Evolutionary conservation across 2,329 filamentous ascomycete species (phyloP), one percentile per base, ranked within the genome.

Genomic region (Lanzia echinophila): DNA sequence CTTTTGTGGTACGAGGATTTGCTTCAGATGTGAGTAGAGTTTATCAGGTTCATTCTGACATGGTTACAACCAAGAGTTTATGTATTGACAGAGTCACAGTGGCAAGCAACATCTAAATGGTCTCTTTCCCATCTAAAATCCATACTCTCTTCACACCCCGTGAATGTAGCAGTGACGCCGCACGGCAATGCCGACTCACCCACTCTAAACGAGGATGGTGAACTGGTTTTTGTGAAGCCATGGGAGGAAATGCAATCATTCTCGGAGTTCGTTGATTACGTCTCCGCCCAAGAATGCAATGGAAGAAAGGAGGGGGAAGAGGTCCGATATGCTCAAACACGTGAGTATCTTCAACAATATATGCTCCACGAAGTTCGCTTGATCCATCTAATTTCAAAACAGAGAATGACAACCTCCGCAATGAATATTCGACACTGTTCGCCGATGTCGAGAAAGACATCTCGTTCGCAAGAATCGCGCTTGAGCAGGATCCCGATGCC

Each of bases 361-460:
- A 11, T 32, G 43, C 31, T 10, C 20, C 44, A 31, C 31, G 11
- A 15, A 33, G 28, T 43, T 15, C 3, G n/a, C 7, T 10, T 28
- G 17, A 13, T 17, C 6, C 33, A n/a, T 42, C 13, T 31, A n/a
- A 48, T n/a, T 33, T 46, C 38, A 36, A 13, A 28, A 17, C 54
- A 84, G 83, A 94, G 73, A 90, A 94, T 66, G 86, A 92, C 68
- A 94, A 92, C 64, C 77, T 94, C 19, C 81, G 84, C 2, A 75
- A 83, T 56, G 89, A 94, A 69, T 94, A 91, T 67, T 59, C 72
- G 0, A 63, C 74, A 0, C 76, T 94, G 2, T 82, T 84, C 65
- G 63, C 72, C 0, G 78, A 88, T 60, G 80, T 89, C 0, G 84
- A 82, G 11, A 69, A 69, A 2, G 77, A 79, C 53, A 82, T 92